Conservation (phyloP, 441 rosid genomes). For the Erysimum cheiri region DNA sequence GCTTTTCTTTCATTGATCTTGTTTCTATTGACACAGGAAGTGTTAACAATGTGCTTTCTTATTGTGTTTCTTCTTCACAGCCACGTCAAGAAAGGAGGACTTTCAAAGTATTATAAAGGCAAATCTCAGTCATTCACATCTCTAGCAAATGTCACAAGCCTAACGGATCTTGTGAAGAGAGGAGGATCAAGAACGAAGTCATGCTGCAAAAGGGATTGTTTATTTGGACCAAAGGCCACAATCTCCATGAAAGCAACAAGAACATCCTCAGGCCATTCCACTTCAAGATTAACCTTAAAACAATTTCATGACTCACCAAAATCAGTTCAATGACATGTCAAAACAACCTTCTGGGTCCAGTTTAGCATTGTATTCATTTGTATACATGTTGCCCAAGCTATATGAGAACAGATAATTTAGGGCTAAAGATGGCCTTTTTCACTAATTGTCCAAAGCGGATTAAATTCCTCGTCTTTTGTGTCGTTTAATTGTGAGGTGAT, state of each 20-base stretch:
- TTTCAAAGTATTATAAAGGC: constrained; percentile 72
- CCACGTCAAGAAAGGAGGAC: constrained; percentile 58
- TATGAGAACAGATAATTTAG: constrained; percentile 5
- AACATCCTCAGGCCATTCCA: constrained; percentile 20
- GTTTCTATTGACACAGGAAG: background rate
- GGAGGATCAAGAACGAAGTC: constrained; percentile 55
- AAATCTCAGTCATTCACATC: constrained; percentile 78
- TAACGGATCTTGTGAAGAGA: constrained; percentile 67
- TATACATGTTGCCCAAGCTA: constrained; percentile 43
- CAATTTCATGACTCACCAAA: constrained; percentile 8
- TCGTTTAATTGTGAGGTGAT: constrained; percentile 19
- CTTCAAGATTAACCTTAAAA: constrained; percentile 19
- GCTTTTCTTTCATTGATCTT: background rate
- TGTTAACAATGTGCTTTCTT: background rate
- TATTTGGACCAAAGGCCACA: constrained; percentile 12
- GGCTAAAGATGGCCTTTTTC: constrained; percentile 3
- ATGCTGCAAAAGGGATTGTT: constrained; percentile 14
- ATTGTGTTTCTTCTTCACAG: background rate
- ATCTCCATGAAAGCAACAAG: constrained; percentile 34
- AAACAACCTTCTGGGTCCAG: background rate
- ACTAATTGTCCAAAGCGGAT: background rate
- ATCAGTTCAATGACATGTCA: constrained; percentile 12
- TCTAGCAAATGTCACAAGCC: constrained; percentile 62
- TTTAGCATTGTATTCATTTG: constrained; percentile 28
- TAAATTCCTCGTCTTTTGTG: background rate